Conservation (phyloP, 2,329 filamentous ascomycete genomes). For the Hymenoscyphus scutula region DNA sequence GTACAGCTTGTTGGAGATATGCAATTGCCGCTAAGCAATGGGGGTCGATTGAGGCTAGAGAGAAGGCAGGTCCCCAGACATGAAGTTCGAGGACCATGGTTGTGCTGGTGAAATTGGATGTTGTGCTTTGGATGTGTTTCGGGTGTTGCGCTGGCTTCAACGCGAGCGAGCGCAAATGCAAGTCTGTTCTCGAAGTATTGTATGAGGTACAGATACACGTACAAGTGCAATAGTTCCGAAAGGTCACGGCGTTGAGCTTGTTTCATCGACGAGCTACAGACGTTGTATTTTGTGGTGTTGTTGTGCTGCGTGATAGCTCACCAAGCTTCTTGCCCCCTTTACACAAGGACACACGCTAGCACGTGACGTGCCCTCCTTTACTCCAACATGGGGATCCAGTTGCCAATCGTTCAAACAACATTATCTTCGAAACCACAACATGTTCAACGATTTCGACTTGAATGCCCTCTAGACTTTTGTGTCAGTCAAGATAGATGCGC, state of each 20-base stretch:
- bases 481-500: conserved; percentile 3
- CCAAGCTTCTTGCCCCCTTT: neutral
- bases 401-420: no score
- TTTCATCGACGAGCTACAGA: neutral
- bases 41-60: conserved; percentile 83
- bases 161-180: neutral
- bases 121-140: conserved; percentile 8
- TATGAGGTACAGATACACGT: neutral
- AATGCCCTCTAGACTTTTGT: conserved; percentile 1
- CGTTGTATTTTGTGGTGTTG: neutral
- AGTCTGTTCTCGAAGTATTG: neutral
- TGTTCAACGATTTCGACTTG: neutral
- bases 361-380: no score
- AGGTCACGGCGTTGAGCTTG: neutral
- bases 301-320: neutral
- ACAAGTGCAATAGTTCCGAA: neutral
- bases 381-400: no score
- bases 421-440: neutral
- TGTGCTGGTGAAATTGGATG: conserved; percentile 23
- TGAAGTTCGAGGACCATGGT: conserved; percentile 68
- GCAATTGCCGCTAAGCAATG: conserved; percentile 84
- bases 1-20: conserved; percentile 66
- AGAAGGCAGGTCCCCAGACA: conserved; percentile 87
- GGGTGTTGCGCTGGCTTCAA: neutral
- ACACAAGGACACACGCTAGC: neutral